Conservation (phyloP, 371 early-diverging fungal genomes). For the Zancudomyces culisetae region DNA sequence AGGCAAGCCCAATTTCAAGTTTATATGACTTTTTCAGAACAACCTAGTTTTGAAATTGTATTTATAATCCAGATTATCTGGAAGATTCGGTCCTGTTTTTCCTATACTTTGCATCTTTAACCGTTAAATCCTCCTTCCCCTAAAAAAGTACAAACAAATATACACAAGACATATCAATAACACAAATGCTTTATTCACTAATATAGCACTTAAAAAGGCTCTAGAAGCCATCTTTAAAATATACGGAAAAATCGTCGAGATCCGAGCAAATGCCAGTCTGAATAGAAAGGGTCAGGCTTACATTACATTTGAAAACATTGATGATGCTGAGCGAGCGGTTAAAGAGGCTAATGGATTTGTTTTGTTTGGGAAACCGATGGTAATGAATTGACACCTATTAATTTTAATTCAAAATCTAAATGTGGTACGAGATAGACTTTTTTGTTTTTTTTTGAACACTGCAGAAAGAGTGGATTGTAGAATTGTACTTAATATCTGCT, state of each 20-base stretch:
- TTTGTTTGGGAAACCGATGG: slow-evolving; percentile 33
- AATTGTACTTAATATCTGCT: not conserved
- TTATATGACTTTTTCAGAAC: no score
- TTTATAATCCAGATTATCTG: no score
- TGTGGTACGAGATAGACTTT: no score
- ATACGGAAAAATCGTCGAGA: slow-evolving; percentile 41
- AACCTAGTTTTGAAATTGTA: no score
- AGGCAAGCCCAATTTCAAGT: no score
- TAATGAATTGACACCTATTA: no score
- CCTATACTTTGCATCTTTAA: no score
- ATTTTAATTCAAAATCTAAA: no score
- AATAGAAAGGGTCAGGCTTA: slow-evolving; percentile 69
- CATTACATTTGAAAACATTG: slow-evolving; percentile 38
- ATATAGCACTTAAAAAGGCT: slow-evolving; percentile 9
- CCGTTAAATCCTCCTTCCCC: no score
- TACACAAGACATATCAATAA: no score
- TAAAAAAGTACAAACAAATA: no score
- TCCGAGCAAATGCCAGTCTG: slow-evolving; percentile 43
- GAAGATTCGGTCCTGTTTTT: no score
- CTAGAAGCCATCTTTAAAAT: slow-evolving; percentile 31
- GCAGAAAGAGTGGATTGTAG: not conserved
- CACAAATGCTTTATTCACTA: slow-evolving; percentile 1
- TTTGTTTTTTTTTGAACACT: slow-evolving; percentile 3
- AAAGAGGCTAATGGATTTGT: slow-evolving; percentile 34
- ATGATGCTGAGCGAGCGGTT: slow-evolving; percentile 37